Percentiles rank a stretch among this genome's conserved stretches.
phyloP scores from a whole-genome alignment of 306 rosid species.

The Begonia fuchsioides region DNA sequence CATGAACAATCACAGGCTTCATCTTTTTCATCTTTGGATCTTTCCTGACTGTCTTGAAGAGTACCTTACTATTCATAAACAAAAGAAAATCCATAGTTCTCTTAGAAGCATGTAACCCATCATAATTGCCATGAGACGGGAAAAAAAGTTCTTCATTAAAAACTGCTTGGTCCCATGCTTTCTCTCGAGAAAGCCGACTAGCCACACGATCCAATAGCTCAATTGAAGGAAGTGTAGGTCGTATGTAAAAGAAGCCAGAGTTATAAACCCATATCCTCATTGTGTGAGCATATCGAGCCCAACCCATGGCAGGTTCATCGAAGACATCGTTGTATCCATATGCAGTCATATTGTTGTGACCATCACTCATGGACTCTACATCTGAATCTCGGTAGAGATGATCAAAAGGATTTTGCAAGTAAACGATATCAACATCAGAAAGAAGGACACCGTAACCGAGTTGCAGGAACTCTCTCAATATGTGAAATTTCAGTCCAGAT shows the following conservation, averaged over 20 bases:
- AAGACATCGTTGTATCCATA: conserved; percentile 74
- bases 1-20: conserved; percentile 73
- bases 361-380: conserved; percentile 88
- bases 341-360: conserved; percentile 67
- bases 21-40: conserved; percentile 41
- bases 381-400: conserved; percentile 73
- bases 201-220: conserved; percentile 85
- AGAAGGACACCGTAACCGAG: conserved; percentile 75
- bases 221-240: conserved; percentile 79
- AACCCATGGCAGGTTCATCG: conserved; percentile 86
- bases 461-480: conserved; percentile 76
- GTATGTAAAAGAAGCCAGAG: conserved; percentile 79
- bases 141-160: conserved; percentile 72
- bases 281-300: conserved; percentile 91
- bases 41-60: conserved; percentile 75
- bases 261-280: conserved; percentile 94
- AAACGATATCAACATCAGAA: conserved; percentile 77
- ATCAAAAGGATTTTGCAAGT: conserved; percentile 80
- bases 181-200: conserved; percentile 38
- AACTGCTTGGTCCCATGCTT: conserved; percentile 87
- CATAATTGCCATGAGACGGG: conserved; percentile 73
- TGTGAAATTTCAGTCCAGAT: conserved; percentile 60
- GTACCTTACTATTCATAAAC: conserved; percentile 89
- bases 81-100: conserved; percentile 80
- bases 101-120: conserved; percentile 72